Evolutionary conservation across 495 filamentous ascomycete species (phyloP).

Genomic region (Entonaema liquescens): DNA sequence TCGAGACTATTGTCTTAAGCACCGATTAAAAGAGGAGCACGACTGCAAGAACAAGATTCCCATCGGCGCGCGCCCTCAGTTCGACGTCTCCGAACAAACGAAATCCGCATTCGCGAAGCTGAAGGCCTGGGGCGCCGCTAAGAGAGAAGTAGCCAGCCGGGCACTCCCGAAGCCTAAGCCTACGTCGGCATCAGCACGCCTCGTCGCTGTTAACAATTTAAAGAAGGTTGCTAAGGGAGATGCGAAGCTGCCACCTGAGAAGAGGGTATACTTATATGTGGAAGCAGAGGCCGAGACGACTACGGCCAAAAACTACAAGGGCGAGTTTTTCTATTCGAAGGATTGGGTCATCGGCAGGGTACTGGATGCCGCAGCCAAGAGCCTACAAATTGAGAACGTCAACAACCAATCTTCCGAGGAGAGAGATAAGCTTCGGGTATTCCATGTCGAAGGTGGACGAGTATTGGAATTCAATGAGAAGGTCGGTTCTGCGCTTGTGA

Average conservation of each 20-base stretch:
- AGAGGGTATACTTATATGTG: constrained; percentile 83
- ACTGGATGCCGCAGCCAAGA: constrained; percentile 85
- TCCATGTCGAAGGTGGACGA: constrained; percentile 89
- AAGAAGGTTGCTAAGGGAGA: constrained; percentile 92
- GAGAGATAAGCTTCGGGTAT: constrained; percentile 81
- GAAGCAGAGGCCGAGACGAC: constrained; percentile 84
- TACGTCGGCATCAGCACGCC: constrained; percentile 64
- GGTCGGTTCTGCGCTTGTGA: constrained; percentile 71
- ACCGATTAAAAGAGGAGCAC: constrained; percentile 88
- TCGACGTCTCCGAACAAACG: constrained; percentile 58
- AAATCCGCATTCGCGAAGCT: constrained; percentile 73
- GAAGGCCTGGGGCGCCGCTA: constrained; percentile 61
- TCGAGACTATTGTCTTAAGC: constrained; percentile 88
- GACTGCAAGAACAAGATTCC: constrained; percentile 75
- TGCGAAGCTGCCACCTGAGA: constrained; percentile 76
- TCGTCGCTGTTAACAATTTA: constrained; percentile 73
- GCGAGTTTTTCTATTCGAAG: constrained; percentile 82
- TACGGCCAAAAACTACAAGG: constrained; percentile 75
- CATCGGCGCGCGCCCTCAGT: constrained; percentile 68
- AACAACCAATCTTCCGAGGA: constrained; percentile 85
- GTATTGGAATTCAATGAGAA: constrained; percentile 88
- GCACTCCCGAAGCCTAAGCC: constrained; percentile 68
- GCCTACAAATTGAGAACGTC: constrained; percentile 82
- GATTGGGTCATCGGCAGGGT: constrained; percentile 90
- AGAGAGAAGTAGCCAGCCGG: constrained; percentile 56